These are phyloP conservation scores for Aspergillus nomiae DNA, from an alignment of 2,329 filamentous ascomycete species.

Conservation along the genomic window DNA sequence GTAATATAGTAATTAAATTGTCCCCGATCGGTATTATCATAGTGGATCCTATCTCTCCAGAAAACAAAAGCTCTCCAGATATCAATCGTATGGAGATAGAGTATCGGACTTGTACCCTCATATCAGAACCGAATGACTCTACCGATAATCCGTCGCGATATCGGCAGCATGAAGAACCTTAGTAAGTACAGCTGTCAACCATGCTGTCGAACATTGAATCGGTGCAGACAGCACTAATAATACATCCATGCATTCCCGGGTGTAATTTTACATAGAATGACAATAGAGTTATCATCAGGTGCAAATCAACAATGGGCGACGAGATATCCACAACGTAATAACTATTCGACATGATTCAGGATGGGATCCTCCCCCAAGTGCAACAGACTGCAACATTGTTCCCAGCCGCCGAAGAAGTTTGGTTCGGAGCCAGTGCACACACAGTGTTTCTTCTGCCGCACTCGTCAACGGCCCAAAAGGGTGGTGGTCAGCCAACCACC, in stretches of 20 bases:
- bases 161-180: background rate
- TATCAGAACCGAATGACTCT: background rate
- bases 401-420: background rate
- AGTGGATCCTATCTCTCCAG: background rate
- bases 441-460: background rate
- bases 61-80: background rate
- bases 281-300: background rate
- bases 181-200: conserved; percentile 1
- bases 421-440: background rate
- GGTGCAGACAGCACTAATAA: background rate
- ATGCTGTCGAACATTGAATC: background rate
- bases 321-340: background rate
- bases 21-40: background rate
- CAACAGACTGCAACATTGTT: background rate
- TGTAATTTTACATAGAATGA: background rate
- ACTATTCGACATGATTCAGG: background rate
- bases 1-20: background rate
- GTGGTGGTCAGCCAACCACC: conserved; percentile 8
- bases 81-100: background rate
- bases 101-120: background rate
- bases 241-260: background rate
- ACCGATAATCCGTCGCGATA: background rate
- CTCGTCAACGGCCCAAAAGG: background rate
- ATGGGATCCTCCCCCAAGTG: background rate
- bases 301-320: background rate